Base-by-base conservation (phyloP, 2,329 filamentous ascomycete species). In the Furcasterigmium sp. region DNA sequence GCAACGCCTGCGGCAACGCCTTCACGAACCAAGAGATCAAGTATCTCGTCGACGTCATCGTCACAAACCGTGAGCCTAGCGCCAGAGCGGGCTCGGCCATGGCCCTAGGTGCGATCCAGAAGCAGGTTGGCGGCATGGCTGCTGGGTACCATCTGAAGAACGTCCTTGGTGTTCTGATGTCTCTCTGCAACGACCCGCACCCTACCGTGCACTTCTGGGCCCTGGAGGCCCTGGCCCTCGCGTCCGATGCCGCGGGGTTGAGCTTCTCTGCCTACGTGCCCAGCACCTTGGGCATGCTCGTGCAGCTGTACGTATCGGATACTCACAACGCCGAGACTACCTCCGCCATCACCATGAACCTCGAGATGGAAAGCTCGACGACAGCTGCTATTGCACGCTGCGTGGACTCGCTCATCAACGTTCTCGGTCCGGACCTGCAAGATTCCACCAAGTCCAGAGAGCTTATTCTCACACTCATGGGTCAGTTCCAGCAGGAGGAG, bases 81-180 rank as follows among this genome's bases (percentile, higher is more conserved):
- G 90, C 90, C 29, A 82, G 93, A 60, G 91, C 94, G 36, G 93
- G 93, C 10, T 98, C 91, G 64, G 93, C 94, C 14, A 88, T 94
- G 71, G 90, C 93, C 11, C 70, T 98, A 23, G 93, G 93, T 8
- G 87, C 85, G 44, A 97, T 98, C 41, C 91, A 98, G 65, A 87
- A 89, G 15, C 90, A 95, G 61, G 87, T 98, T 26, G 94, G 93
- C 45, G 91, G 93, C 44, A 97, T 98, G 91, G 93, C 93, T 42
- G 93, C 93, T 43, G 90, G 91, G 4, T 90, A 93, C 55, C 93
- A 98, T 60, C 75, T 98, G 40, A 97, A 97, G 69, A 96, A 90
- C 2, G 96, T 98, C 39, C 78, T 96, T n/a, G 87, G 91, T 15
- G 94, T 98, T 30, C 70, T 98, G n/a, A 95, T 97, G 86, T 97